phyloP scores from a whole-genome alignment of 352 stramenopile species.

The Pythium coloratum region DNA sequence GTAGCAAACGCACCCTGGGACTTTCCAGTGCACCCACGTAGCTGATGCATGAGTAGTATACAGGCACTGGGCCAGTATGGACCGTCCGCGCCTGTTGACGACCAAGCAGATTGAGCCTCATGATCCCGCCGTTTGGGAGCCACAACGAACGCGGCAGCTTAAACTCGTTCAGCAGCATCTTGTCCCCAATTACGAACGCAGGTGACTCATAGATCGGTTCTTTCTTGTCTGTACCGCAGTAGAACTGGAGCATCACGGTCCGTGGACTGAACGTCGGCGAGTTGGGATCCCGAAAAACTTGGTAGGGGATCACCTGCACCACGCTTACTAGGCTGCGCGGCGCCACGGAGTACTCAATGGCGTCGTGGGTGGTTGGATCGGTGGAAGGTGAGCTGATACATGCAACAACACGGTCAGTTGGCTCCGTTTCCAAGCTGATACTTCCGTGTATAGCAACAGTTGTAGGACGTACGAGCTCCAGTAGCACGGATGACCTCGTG shows the following conservation, averaged over 20 bases:
- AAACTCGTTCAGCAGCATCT: slow-evolving; percentile 71
- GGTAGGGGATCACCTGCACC: slow-evolving; percentile 69
- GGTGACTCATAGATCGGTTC: slow-evolving; percentile 51
- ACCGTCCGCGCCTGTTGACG: slow-evolving; percentile 32
- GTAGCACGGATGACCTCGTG: slow-evolving; percentile 54
- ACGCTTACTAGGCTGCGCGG: slow-evolving; percentile 42
- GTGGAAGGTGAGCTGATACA: slow-evolving; percentile 23
- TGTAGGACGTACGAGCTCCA: slow-evolving; percentile 64
- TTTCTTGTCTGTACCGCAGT: slow-evolving; percentile 5
- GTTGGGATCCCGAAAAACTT: slow-evolving; percentile 74
- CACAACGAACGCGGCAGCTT: slow-evolving; percentile 47
- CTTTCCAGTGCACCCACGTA: slow-evolving; percentile 3
- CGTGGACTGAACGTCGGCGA: slow-evolving; percentile 69
- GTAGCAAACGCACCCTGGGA: neutral
- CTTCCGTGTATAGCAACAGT: too few species aligned
- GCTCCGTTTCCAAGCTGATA: neutral
- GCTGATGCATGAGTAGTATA: slow-evolving; percentile 13
- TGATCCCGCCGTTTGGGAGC: slow-evolving; percentile 29
- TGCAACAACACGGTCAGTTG: neutral
- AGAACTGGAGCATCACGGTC: slow-evolving; percentile 58
- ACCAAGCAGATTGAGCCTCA: slow-evolving; percentile 24
- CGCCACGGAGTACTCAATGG: slow-evolving; percentile 63
- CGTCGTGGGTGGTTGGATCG: slow-evolving; percentile 37
- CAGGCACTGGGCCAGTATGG: slow-evolving; percentile 30
- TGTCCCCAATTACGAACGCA: slow-evolving; percentile 50